A percentile compares a stretch with the other conserved stretches of the same genome.
These are phyloP conservation scores for Seminavis robusta DNA, from an alignment of 108 stramenopile species.

Conservation along the genomic window DNA sequence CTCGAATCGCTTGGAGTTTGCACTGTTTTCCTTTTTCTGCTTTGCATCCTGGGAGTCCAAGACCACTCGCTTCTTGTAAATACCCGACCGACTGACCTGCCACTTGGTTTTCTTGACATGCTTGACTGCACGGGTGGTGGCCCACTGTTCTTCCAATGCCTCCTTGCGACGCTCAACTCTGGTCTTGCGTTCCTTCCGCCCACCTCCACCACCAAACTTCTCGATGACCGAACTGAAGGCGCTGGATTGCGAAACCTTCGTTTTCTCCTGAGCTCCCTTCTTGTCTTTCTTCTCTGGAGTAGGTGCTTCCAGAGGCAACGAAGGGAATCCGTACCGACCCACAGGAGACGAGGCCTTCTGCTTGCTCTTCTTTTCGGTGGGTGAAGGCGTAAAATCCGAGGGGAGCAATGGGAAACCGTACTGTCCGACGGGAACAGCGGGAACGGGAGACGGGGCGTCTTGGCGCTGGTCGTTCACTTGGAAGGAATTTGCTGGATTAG, in stretches of 20 bases:
- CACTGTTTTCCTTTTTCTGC: not conserved
- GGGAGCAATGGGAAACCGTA: not conserved
- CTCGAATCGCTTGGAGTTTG: not conserved
- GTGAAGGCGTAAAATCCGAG: not conserved
- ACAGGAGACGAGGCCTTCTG: conserved; percentile 18
- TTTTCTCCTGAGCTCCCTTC: not conserved
- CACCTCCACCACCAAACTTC: conserved; percentile 21
- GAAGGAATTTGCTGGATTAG: not conserved
- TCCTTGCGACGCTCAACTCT: conserved; percentile 33
- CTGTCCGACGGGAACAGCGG: not conserved
- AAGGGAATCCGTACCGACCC: no score
- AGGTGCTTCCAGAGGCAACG: not conserved
- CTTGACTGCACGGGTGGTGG: conserved; percentile 2
- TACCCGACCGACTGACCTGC: conserved; percentile 22
- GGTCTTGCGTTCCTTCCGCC: not conserved
- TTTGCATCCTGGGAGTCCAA: conserved; percentile 14
- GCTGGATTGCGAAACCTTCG: not conserved
- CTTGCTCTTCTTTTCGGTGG: conserved; percentile 16
- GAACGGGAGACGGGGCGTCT: not conserved
- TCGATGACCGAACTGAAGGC: conserved; percentile 18
- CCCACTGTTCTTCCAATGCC: conserved; percentile 31
- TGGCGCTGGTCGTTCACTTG: not conserved
- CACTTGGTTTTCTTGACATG: conserved; percentile 43
- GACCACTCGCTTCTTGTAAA: conserved; percentile 36
- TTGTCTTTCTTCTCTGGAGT: not conserved